These are phyloP conservation scores for Hypomontagnella submonticulosa DNA, from an alignment of 495 filamentous ascomycete species.

Conservation along the genomic window DNA sequence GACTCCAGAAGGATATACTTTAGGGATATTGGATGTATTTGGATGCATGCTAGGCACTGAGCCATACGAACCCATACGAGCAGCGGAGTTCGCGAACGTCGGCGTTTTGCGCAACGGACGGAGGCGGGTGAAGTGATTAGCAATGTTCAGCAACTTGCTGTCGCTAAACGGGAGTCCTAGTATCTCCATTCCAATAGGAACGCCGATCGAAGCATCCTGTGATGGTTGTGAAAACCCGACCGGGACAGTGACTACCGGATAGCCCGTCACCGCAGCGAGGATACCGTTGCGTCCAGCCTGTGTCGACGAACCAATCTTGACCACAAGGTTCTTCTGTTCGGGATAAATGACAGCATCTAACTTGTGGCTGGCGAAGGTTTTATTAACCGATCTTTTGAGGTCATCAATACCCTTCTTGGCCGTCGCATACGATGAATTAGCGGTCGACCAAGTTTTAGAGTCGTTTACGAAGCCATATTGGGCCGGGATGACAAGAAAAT, in stretches of 20 bases:
- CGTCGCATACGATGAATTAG: conserved; percentile 56
- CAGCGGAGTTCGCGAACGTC: conserved; percentile 48
- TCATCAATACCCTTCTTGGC: conserved; percentile 57
- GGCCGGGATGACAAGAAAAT: conserved; percentile 67
- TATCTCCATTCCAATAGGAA: conserved; percentile 74
- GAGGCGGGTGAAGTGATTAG: conserved; percentile 49
- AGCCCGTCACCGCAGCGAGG: conserved; percentile 70
- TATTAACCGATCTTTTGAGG: conserved; percentile 58
- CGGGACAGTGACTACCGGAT: conserved; percentile 71
- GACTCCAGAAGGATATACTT: conserved; percentile 59
- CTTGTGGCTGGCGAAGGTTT: conserved; percentile 58
- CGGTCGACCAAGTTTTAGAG: conserved; percentile 59
- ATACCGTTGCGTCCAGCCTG: conserved; percentile 73
- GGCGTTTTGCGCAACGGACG: conserved; percentile 59
- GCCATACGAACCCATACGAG: conserved; percentile 49
- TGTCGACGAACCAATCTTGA: conserved; percentile 62
- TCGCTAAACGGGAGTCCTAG: conserved; percentile 66
- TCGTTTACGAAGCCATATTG: conserved; percentile 64
- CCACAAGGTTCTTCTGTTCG: conserved; percentile 72
- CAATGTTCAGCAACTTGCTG: conserved; percentile 62
- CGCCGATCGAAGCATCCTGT: conserved; percentile 60
- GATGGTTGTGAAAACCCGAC: conserved; percentile 55
- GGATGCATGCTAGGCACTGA: conserved; percentile 58
- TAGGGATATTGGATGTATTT: conserved; percentile 52
- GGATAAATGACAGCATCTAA: conserved; percentile 73